These are phyloP conservation scores for Sphaerulina vaccinii DNA, from an alignment of 2,329 filamentous ascomycete species.

Conservation along the genomic window DNA sequence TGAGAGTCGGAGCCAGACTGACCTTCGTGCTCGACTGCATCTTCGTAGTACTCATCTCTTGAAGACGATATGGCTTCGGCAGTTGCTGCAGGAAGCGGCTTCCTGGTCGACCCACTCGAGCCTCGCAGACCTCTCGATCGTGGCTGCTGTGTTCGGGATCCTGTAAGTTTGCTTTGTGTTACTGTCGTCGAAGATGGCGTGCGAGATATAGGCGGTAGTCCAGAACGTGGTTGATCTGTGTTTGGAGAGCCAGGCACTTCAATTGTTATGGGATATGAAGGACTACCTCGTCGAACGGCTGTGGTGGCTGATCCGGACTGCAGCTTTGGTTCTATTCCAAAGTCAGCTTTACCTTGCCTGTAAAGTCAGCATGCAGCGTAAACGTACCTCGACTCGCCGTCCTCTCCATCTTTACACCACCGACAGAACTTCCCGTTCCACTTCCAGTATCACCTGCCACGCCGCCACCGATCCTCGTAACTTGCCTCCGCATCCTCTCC, in stretches of 20 bases:
- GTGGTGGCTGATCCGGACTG: constrained; percentile 12
- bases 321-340: constrained; percentile 19
- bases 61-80: constrained; percentile 20
- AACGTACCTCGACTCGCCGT: constrained; percentile 48
- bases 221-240: constrained; percentile 3
- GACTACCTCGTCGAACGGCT: constrained; percentile 14
- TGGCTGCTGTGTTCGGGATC: constrained; percentile 23
- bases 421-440: constrained; percentile 31
- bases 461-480: constrained; percentile 59
- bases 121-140: constrained; percentile 34
- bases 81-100: constrained; percentile 16
- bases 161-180: constrained; percentile 40
- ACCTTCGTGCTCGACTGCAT: constrained; percentile 32
- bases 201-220: constrained; percentile 39
- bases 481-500: constrained; percentile 84
- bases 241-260: constrained; percentile 10
- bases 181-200: constrained; percentile 52
- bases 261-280: constrained; percentile 1
- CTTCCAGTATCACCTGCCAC: constrained; percentile 47
- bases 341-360: background rate
- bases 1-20: constrained; percentile 33
- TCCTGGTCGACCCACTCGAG: constrained; percentile 37
- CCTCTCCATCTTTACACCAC: constrained; percentile 51
- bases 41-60: constrained; percentile 29
- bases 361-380: background rate